phyloP scores from a whole-genome alignment of 1,284 basidiomycete genomes.

The Heterobasidion annosum region DNA sequence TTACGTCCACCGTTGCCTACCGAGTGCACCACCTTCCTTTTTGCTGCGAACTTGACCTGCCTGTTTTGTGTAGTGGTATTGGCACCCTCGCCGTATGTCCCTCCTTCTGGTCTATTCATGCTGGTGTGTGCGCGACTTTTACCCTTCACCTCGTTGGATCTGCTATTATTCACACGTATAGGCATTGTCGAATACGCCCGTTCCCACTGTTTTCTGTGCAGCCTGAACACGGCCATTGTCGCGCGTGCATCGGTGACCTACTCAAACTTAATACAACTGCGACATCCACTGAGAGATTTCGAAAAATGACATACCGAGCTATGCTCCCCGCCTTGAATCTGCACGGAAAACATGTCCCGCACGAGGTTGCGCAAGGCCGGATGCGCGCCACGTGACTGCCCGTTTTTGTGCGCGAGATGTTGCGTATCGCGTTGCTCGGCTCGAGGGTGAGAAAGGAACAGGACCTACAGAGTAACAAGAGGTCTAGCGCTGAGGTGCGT shows the following conservation, averaged over 20 bases:
- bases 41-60: neutral
- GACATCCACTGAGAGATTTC: no score
- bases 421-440: constrained; percentile 82
- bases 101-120: neutral
- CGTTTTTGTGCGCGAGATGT: constrained; percentile 45
- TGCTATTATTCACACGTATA: constrained; percentile 3
- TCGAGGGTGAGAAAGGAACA: constrained; percentile 87
- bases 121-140: neutral
- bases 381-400: constrained; percentile 51
- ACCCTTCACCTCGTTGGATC: neutral
- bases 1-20: constrained; percentile 27
- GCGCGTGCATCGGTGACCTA: constrained; percentile 91
- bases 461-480: constrained; percentile 40
- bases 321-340: constrained; percentile 86
- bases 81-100: no score
- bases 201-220: constrained; percentile 88
- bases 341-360: constrained; percentile 72
- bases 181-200: constrained; percentile 7
- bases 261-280: neutral
- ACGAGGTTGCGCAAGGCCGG: constrained; percentile 79
- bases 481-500: neutral
- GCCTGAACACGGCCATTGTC: constrained; percentile 90
- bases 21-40: constrained; percentile 3
- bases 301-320: constrained; percentile 53
- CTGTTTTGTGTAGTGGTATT: no score